A percentile compares a stretch with the other conserved stretches of the same genome.
phyloP scores from a whole-genome alignment of 495 filamentous ascomycete species.

The Clavariopsis aquatica region DNA sequence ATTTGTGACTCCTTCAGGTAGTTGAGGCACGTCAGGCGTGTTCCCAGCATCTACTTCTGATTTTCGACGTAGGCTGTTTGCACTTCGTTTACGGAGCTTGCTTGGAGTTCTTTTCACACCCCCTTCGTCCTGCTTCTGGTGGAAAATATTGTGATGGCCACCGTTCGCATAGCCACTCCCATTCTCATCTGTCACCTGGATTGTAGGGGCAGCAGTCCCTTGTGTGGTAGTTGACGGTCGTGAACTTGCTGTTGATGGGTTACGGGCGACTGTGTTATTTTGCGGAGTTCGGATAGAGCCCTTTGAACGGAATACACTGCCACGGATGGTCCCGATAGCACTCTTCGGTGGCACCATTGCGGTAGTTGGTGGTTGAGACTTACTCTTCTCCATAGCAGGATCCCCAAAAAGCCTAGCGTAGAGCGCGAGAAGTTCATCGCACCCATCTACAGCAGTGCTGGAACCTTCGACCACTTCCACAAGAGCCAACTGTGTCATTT shows the following conservation, averaged over 20 bases:
- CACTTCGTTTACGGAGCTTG: conserved; percentile 36
- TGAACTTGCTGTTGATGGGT: conserved; percentile 28
- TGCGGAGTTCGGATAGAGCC: conserved; percentile 39
- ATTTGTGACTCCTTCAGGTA: conserved; percentile 23
- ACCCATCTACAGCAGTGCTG: conserved; percentile 77
- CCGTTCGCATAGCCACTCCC: conserved; percentile 35
- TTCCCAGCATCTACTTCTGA: conserved; percentile 21
- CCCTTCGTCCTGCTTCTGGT: conserved; percentile 34
- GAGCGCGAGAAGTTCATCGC: conserved; percentile 77
- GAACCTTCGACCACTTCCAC: conserved; percentile 80
- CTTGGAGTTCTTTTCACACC: conserved; percentile 21
- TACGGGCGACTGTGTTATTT: conserved; percentile 7
- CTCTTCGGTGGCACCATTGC: conserved; percentile 52
- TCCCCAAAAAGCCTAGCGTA: conserved; percentile 77
- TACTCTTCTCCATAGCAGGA: conserved; percentile 43
- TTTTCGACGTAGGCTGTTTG: conserved; percentile 28
- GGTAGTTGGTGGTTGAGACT: conserved; percentile 30
- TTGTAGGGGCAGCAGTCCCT: conserved; percentile 37
- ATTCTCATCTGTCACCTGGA: conserved; percentile 47
- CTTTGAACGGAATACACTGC: conserved; percentile 67
- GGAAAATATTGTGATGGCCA: conserved; percentile 40
- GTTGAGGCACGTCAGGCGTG: conserved; percentile 14
- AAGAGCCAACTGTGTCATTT: conserved; percentile 89
- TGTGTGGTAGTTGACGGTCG: conserved; percentile 38
- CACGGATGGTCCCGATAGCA: conserved; percentile 68